Conservation (phyloP, 2,329 filamentous ascomycete genomes). For the Monosporascus sp. region DNA sequence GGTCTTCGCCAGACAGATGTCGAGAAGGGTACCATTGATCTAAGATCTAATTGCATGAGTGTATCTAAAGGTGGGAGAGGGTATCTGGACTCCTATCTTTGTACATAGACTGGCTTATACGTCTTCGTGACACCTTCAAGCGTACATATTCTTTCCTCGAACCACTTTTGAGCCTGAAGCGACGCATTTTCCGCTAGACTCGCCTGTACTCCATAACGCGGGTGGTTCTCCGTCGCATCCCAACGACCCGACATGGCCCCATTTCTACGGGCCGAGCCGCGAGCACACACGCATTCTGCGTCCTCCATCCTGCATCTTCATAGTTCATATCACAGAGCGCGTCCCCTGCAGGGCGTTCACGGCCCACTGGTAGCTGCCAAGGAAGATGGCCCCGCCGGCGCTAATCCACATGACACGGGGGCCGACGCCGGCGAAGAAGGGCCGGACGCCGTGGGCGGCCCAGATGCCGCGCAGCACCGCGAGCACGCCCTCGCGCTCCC, state of each 20-base stretch:
- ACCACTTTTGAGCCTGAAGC: too few species aligned
- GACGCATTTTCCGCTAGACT: too few species aligned
- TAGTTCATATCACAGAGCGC: conserved; percentile 1
- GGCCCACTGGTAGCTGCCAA: conserved; percentile 88
- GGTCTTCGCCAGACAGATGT: too few species aligned
- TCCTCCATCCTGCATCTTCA: neutral
- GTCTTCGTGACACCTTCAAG: neutral
- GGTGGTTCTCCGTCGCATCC: neutral
- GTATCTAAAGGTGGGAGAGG: neutral
- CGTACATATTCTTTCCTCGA: too few species aligned
- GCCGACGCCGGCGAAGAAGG: conserved; percentile 71
- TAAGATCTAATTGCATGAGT: neutral
- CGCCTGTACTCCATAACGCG: neutral
- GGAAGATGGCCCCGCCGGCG: conserved; percentile 86
- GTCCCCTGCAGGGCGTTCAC: conserved; percentile 62
- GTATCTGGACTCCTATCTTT: neutral
- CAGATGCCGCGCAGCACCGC: conserved; percentile 61
- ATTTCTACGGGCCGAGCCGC: too few species aligned
- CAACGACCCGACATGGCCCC: neutral
- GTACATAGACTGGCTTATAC: neutral
- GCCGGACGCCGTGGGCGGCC: conserved; percentile 55
- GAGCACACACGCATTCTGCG: too few species aligned
- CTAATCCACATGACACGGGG: conserved; percentile 93
- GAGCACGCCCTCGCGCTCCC: conserved; percentile 55
- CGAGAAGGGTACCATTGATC: neutral